These are phyloP conservation scores for Scopulariopsis brevicaulis DNA, from an alignment of 2,329 filamentous ascomycete species.

Conservation along the genomic window DNA sequence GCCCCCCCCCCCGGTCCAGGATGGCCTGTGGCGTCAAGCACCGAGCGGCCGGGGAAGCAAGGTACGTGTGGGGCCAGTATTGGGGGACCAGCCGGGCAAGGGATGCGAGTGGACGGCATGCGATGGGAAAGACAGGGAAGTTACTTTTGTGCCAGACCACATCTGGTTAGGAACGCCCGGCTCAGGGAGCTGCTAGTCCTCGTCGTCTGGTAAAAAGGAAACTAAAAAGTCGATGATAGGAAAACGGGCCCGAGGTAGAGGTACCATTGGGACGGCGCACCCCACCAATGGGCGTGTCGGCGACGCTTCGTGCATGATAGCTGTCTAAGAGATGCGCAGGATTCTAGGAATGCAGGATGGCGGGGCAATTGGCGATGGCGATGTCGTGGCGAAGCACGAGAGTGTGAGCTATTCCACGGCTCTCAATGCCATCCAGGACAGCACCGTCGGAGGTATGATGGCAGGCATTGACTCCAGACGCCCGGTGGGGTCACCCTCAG, in stretches of 20 bases:
- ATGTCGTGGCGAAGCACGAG: no score
- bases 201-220: neutral
- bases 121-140: neutral
- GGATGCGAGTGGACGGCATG: neutral
- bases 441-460: neutral
- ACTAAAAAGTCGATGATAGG: neutral
- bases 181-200: neutral
- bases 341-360: no score
- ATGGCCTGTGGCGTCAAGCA: conserved; percentile 4
- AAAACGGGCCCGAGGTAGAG: neutral
- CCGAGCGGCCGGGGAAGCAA: neutral
- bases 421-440: neutral
- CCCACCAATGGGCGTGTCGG: neutral
- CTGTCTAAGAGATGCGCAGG: neutral
- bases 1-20: neutral
- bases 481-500: neutral
- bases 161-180: neutral
- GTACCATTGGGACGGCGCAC: neutral
- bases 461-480: neutral
- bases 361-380: no score
- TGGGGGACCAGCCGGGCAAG: neutral
- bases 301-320: neutral
- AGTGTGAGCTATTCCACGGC: neutral
- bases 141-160: neutral
- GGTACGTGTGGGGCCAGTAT: conserved; percentile 1